phyloP scores from a whole-genome alignment of 2,329 filamentous ascomycete genomes.

The Trichoderma koningii region DNA sequence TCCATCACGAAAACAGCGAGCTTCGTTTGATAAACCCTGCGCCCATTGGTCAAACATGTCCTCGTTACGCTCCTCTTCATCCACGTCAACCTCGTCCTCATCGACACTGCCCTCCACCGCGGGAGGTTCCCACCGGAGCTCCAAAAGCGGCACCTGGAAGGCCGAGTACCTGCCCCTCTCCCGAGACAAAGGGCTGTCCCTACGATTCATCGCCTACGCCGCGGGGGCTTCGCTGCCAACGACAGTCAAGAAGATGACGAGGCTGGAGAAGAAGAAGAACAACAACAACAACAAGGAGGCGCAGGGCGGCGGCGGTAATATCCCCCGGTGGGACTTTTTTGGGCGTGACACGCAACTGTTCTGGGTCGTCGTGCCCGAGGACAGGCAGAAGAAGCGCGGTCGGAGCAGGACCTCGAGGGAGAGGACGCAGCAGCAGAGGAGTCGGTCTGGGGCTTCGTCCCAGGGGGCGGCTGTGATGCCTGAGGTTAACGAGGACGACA shows the following conservation, averaged over 20 bases:
- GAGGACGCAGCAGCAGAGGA: no score
- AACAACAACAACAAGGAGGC: not conserved
- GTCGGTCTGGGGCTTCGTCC: not conserved
- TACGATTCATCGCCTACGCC: slow-evolving; percentile 12
- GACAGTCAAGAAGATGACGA: slow-evolving; percentile 21
- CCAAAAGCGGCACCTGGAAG: not conserved
- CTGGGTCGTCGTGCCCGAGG: slow-evolving; percentile 4
- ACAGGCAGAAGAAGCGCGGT: not conserved
- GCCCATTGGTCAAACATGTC: not conserved
- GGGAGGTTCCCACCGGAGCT: not conserved
- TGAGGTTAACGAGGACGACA: not conserved
- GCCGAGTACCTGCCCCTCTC: not conserved
- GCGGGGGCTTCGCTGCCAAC: not conserved
- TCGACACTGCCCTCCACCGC: not conserved
- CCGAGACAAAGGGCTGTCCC: not conserved
- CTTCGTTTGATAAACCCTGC: not conserved
- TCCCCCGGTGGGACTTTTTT: not conserved
- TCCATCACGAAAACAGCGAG: not conserved
- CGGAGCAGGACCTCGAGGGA: not conserved
- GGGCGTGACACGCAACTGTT: slow-evolving; percentile 3
- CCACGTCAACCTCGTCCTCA: not conserved
- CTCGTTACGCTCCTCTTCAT: not conserved
- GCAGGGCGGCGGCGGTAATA: not conserved
- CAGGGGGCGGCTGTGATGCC: not conserved
- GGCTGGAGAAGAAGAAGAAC: not conserved